phyloP scores from a whole-genome alignment of 2,329 filamentous ascomycete species.

The Neonectria sp. region DNA sequence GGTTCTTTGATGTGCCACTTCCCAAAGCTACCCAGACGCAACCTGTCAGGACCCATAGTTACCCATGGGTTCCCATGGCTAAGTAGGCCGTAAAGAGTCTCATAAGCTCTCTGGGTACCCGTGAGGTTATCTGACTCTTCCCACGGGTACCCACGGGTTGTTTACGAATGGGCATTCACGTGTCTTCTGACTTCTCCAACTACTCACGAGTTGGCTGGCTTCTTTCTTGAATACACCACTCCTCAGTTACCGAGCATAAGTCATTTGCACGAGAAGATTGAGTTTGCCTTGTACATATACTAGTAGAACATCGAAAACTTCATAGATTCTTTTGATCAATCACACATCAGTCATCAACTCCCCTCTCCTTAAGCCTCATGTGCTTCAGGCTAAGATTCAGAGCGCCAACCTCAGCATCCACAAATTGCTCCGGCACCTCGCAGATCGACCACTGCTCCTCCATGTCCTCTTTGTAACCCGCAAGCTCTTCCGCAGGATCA shows the following conservation, averaged over 20 bases:
- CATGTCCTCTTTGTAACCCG: slow-evolving; percentile 34
- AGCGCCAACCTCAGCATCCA: slow-evolving; percentile 22
- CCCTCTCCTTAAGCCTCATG: slow-evolving; percentile 19
- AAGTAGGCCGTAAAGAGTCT: no score
- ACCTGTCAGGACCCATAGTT: not conserved
- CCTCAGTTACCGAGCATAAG: no score
- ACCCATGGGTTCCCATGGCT: no score
- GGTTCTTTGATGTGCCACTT: not conserved
- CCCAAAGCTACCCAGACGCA: no score
- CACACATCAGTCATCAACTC: not conserved
- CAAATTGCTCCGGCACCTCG: slow-evolving; percentile 24
- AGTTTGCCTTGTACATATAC: no score
- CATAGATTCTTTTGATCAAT: not conserved
- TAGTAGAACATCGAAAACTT: not conserved
- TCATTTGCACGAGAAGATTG: not conserved
- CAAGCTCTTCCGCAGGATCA: slow-evolving; percentile 24
- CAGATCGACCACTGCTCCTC: slow-evolving; percentile 25
- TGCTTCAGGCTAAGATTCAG: slow-evolving; percentile 18
- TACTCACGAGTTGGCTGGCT: not conserved
- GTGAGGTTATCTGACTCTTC: no score
- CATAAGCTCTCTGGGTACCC: no score
- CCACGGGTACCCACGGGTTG: not conserved
- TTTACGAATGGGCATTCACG: not conserved
- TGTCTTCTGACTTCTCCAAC: not conserved
- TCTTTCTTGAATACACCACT: no score